A percentile compares a stretch with the other conserved stretches of the same genome.
Conservation (phyloP, 108 stramenopile genomes). For the Cyclotella sp. region DNA sequence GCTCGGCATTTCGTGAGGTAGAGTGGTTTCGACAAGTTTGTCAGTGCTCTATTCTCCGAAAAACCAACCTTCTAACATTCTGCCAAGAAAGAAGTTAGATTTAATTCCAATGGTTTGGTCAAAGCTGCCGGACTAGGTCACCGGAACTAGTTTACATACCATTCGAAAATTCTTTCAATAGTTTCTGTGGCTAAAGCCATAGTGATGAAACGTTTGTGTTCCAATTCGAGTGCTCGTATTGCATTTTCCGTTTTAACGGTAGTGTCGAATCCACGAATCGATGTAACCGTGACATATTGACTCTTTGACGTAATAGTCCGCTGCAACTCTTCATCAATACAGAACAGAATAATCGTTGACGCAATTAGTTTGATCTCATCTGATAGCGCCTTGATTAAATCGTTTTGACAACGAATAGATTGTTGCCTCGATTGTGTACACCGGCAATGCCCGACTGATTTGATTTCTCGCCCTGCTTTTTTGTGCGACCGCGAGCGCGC, state of each 20-base stretch:
- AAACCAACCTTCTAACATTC: slow-evolving; percentile 53
- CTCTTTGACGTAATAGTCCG: slow-evolving; percentile 11
- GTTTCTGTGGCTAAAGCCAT: slow-evolving; percentile 13
- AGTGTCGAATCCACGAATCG: slow-evolving; percentile 41
- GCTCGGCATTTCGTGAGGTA: slow-evolving; percentile 6
- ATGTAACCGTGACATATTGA: slow-evolving; percentile 31
- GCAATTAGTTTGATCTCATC: slow-evolving; percentile 31
- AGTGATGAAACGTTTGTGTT: slow-evolving; percentile 37
- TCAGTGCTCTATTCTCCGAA: slow-evolving; percentile 34
- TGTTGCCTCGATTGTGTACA: slow-evolving; percentile 22
- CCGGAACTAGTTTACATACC: slow-evolving; percentile 5
- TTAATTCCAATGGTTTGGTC: background rate
- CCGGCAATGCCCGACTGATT: slow-evolving; percentile 22
- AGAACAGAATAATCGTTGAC: slow-evolving; percentile 3
- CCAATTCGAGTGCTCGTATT: slow-evolving; percentile 37
- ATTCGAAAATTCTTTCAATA: slow-evolving; percentile 33
- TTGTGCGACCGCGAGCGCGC: slow-evolving; percentile 18
- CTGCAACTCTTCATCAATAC: slow-evolving; percentile 37
- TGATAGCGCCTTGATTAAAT: slow-evolving; percentile 24
- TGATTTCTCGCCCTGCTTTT: slow-evolving; percentile 7
- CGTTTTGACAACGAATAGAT: slow-evolving; percentile 12
- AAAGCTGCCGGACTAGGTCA: background rate
- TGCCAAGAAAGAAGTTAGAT: background rate
- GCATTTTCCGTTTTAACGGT: slow-evolving; percentile 28
- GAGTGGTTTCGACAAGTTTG: background rate